Base-by-base conservation (phyloP, 352 stramenopile species). In the Globisporangium yorkense region DNA sequence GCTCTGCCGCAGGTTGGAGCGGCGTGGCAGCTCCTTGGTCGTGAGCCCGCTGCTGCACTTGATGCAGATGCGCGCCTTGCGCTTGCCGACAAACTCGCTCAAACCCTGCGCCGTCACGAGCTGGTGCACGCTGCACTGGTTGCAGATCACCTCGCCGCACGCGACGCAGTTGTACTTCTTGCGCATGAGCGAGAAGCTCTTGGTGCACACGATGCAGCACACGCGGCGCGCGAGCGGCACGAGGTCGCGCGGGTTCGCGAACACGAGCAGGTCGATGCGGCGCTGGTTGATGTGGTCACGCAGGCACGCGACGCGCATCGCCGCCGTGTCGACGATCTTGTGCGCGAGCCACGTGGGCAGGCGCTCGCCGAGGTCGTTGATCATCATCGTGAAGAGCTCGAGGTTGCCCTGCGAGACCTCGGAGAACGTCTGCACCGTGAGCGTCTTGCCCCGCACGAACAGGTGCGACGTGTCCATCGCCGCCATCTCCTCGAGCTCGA, bases 131-230 rank as follows among this genome's bases (percentile, higher is more conserved):
- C 79, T 88, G 52, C 84, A 93, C 58, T 89, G 79, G 52, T 72
- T 87, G 62, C 84, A 93, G 45, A 93, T 87, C 40, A 93, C 84
- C 37, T 93, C 84, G 47, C 84, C 84, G 52, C 84, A 93, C 31
- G 71, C 84, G 15, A 72, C 77, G 56, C 84, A 93, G 54, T 89
- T 90, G 67, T 93, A 89, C 58, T 93, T 93, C 62, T 93, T 93
- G 24, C 84, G 73, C 45, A 93, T 79, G 24, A 93, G 73, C 21
- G 84, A 92, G 58, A 93, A 93, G 59, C 80, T 89, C 29, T 84
- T 82, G 2, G 84, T 93, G 58, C 84, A 93, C 9, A 93, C 75
- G 10, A 87, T 66, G 58, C 84, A 93, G 61, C 77, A 90, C 27
- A 89, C 70, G n/a, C 84, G 81, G 46, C 82, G 81, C 53, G 65